Evolutionary conservation across 768 basidiomycete genomes (phyloP).

Genomic region (Lactarius trivialis): DNA sequence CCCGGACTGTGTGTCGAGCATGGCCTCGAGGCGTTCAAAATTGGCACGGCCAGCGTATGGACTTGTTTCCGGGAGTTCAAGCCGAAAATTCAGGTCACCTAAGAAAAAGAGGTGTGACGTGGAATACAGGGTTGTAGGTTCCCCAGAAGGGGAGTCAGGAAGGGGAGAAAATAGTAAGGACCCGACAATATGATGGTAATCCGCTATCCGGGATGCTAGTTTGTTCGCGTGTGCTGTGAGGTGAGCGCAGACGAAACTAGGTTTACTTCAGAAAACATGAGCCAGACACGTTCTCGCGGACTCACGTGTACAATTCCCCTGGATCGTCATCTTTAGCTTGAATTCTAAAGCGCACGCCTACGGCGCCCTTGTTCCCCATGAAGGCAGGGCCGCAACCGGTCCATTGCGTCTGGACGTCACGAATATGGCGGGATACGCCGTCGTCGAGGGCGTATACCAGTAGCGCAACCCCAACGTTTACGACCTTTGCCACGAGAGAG

Average conservation of each 20-base stretch:
- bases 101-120: slow-evolving; percentile 90
- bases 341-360: slow-evolving; percentile 78
- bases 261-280: slow-evolving; percentile 1
- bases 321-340: slow-evolving; percentile 43
- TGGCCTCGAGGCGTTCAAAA: slow-evolving; percentile 35
- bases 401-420: slow-evolving; percentile 68
- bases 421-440: slow-evolving; percentile 49
- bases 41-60: slow-evolving; percentile 35
- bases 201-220: slow-evolving; percentile 56
- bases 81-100: slow-evolving; percentile 90
- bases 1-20: slow-evolving; percentile 33
- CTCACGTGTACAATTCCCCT: slow-evolving; percentile 84
- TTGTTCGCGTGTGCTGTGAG: slow-evolving; percentile 75
- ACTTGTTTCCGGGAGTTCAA: slow-evolving; percentile 56
- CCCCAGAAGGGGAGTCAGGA: slow-evolving; percentile 32
- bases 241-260: slow-evolving; percentile 88
- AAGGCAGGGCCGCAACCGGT: slow-evolving; percentile 63
- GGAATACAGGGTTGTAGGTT: slow-evolving; percentile 61
- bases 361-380: slow-evolving; percentile 96
- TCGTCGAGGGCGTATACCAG: slow-evolving; percentile 81
- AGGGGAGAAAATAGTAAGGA: slow-evolving; percentile 70
- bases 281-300: slow-evolving; percentile 21
- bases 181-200: slow-evolving; percentile 77
- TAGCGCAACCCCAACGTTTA: slow-evolving; percentile 83
- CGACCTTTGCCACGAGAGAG: slow-evolving; percentile 67